Evolutionary conservation across 2,329 filamentous ascomycete species (phyloP).

Genomic region (Aspergillus pseudonomiae): DNA sequence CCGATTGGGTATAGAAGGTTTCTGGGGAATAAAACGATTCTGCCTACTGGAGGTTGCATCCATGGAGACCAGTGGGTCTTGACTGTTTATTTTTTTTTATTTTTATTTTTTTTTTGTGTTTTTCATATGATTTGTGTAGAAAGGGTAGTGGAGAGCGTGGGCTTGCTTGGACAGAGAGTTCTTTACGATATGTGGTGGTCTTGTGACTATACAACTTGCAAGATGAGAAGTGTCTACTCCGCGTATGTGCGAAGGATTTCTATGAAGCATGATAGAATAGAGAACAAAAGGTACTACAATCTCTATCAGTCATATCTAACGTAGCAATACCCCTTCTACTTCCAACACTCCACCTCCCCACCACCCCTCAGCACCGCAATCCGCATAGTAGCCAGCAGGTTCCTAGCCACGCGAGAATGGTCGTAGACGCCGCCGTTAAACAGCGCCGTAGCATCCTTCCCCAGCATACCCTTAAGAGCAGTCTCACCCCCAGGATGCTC

Average conservation of each 20-base stretch:
- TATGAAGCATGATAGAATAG: no score
- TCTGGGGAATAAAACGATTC: neutral
- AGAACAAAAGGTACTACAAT: neutral
- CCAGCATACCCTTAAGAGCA: neutral
- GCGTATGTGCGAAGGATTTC: no score
- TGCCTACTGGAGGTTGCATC: neutral
- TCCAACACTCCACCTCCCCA: slow-evolving; percentile 1
- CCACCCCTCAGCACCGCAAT: slow-evolving; percentile 2
- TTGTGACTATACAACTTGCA: neutral
- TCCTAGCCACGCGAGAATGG: slow-evolving; percentile 1
- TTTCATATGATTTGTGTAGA: neutral
- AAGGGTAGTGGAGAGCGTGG: no score
- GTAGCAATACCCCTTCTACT: neutral
- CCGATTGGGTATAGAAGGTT: neutral
- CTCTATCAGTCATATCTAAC: neutral
- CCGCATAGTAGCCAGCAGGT: slow-evolving; percentile 2
- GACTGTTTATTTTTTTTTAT: no score
- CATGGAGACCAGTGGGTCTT: no score
- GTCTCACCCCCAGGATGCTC: slow-evolving; percentile 6
- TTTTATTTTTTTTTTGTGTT: no score
- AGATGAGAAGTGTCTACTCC: neutral
- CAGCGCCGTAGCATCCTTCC: slow-evolving; percentile 5
- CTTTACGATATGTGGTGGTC: neutral
- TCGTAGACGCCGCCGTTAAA: slow-evolving; percentile 5
- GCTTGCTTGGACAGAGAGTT: neutral